Base-by-base conservation (phyloP, 164 flowering plant species). In the Buxus sempervirens region DNA sequence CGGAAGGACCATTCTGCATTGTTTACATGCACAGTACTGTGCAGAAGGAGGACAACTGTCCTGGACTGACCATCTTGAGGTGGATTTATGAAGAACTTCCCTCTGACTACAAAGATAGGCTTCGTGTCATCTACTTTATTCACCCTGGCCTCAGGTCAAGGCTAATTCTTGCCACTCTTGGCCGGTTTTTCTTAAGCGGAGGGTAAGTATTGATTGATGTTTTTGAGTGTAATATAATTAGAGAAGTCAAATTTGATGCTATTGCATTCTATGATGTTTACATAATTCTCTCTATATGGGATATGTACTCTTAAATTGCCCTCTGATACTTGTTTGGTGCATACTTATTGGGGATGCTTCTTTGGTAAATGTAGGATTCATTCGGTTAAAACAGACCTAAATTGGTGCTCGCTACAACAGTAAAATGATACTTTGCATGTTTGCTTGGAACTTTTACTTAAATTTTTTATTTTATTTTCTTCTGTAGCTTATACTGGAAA, bases 61-160 rank as follows among this genome's bases (percentile, higher is more conserved):
- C 98, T 23, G 98, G 98, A 5, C 7, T 95, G 28, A 79, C 92
- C 56, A 83, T 89, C 71, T 73, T 95, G 83, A 84, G 97, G 78
- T 95, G 97, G 97, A 90, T 95, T 58, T 95, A 95, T 71, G 98
- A 92, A 82, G 94, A 85, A 8, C 90, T 95, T 67, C 88, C 97
- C 1, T 25, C 82, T 14, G 82, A 78, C 22, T 65, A 65, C 73
- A 95, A 90, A 77, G 91, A 89, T 13, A 86, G 97, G 83, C 89
- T 95, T 75, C 93, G 84, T 66, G 67, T 79, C 65, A 78, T 95
- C 12, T 95, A 95, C 79, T 95, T 95, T 55, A 56, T 95, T 55
- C 98, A 95, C 73, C 98, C 97, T 12, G 96, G 98, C 15, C 81
- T 95, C n/a, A 85, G 89, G 0, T 92, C 98, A 14, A 85, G 98